These are phyloP conservation scores for Bombardia bombarda DNA, from an alignment of 495 filamentous ascomycete genomes.

Conservation along the genomic window DNA sequence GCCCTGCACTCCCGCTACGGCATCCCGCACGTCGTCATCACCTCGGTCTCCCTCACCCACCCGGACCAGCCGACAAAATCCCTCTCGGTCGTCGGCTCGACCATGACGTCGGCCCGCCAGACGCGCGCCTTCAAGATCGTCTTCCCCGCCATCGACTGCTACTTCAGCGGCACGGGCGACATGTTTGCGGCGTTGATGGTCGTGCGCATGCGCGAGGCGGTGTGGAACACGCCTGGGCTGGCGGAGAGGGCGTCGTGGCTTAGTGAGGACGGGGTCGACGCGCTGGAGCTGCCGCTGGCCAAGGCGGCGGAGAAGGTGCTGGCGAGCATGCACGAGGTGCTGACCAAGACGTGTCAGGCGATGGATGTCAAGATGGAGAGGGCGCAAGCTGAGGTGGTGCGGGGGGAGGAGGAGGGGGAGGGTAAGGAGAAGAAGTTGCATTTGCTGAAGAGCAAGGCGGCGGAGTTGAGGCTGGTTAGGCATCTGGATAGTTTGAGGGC, in stretches of 20 bases:
- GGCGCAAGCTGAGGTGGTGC: constrained; percentile 19
- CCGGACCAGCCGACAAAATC: constrained; percentile 35
- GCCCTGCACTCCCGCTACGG: constrained; percentile 67
- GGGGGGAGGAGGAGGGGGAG: constrained; percentile 13
- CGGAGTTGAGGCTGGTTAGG: constrained; percentile 72
- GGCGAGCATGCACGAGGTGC: constrained; percentile 84
- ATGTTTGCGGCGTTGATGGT: constrained; percentile 94
- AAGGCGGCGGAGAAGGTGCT: constrained; percentile 77
- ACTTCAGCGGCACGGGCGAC: constrained; percentile 93
- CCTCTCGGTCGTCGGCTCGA: constrained; percentile 74
- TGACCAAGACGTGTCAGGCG: constrained; percentile 65
- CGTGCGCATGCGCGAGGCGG: constrained; percentile 81
- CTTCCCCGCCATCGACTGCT: constrained; percentile 79
- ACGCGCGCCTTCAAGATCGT: constrained; percentile 77
- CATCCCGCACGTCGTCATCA: constrained; percentile 88
- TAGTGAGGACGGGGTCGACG: constrained; percentile 55
- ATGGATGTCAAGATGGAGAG: constrained; percentile 36
- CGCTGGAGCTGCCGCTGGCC: constrained; percentile 71
- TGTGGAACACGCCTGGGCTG: constrained; percentile 31
- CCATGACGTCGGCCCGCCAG: constrained; percentile 50
- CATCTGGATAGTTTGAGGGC: constrained; percentile 56
- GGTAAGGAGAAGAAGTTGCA: constrained; percentile 55
- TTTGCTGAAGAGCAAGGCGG: constrained; percentile 63
- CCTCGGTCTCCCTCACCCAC: constrained; percentile 55
- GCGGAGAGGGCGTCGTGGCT: constrained; percentile 53